These are phyloP conservation scores for Calocera viscosa DNA, from an alignment of 768 basidiomycete genomes.

Conservation along the genomic window DNA sequence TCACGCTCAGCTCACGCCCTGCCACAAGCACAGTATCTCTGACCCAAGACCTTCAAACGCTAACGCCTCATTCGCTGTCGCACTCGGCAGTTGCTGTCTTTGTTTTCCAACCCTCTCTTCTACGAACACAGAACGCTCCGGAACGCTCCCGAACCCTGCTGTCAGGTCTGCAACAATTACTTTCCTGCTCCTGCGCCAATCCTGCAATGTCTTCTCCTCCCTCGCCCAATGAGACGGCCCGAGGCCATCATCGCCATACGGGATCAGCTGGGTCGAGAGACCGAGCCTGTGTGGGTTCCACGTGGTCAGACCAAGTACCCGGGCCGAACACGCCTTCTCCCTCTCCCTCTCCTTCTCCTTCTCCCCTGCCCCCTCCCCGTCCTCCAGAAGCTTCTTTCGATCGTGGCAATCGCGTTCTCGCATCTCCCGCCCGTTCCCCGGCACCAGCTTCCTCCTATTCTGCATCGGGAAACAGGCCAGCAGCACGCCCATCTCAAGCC, in stretches of 20 bases:
- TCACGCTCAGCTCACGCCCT: background rate
- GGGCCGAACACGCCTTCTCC: background rate
- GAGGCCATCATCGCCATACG: background rate
- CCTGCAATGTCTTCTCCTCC: background rate
- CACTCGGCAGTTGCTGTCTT: background rate
- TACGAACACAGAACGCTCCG: background rate
- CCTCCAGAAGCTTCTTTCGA: background rate
- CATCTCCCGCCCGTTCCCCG: background rate
- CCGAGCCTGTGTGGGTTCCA: background rate
- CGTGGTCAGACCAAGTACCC: constrained; percentile 1
- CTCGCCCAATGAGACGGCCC: background rate
- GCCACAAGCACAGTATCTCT: background rate
- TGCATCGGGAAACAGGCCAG: constrained; percentile 1
- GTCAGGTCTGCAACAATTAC: constrained; percentile 1
- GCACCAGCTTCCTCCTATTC: background rate
- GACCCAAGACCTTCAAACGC: background rate
- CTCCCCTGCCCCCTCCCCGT: background rate
- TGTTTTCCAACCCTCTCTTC: constrained; percentile 8
- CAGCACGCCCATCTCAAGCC: background rate
- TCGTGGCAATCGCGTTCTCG: background rate
- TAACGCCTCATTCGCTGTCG: background rate
- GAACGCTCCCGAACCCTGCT: constrained; percentile 3
- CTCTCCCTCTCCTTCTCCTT: background rate
- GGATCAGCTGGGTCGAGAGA: background rate
- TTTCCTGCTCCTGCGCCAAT: background rate